Base-by-base conservation (phyloP, 805 yeast species). In the Candida tallmaniae region DNA sequence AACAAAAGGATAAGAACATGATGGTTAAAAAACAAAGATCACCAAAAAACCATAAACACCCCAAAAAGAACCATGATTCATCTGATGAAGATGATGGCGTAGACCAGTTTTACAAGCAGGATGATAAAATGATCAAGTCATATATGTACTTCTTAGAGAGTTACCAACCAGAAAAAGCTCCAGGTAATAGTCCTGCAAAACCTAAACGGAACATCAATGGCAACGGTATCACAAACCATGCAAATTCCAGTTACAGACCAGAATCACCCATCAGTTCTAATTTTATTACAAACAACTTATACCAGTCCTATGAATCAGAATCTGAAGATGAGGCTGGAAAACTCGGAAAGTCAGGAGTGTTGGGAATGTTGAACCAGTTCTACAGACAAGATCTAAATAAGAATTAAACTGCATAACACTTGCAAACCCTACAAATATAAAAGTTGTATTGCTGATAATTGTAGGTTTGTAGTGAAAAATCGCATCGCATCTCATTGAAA, bases 111-210 rank as follows among this genome's bases (percentile, higher is more conserved):
- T 27, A 54, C 27, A 70, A 72, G 42, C 76, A 76, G 37, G 93
- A 88, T 48, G 88, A 80, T 42, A 89, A 90, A 54, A 89, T 90
- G 96, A 76, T 86, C 60, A 86, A 86, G 48, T 86, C 96, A 1
- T 89, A 87, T 54, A 65, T 89, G 61, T 80, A 87, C 54, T 89
- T 89, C 53, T 62, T 88, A 48, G 95, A 88, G 50, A 85, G 88
- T 47, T 88, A 88, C 57, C 89, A 37, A 26, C 38, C 47, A 4
- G 33, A 35, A 11, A 29, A 31, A 22, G 20, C 25, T 11, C 4
- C 27, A 16, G 3, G 4, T n/a, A 24, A 16, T 22, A 8, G 24
- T 14, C 23, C 30, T 17, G 10, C 23, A 20, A 5, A 24, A 4
- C 28, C 29, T 20, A 20, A 5, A 4, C 15, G 8, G 8, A 23